Evolutionary conservation across 805 yeast genomes (phyloP).

Genomic region (Starmerella potacharoeniae): DNA sequence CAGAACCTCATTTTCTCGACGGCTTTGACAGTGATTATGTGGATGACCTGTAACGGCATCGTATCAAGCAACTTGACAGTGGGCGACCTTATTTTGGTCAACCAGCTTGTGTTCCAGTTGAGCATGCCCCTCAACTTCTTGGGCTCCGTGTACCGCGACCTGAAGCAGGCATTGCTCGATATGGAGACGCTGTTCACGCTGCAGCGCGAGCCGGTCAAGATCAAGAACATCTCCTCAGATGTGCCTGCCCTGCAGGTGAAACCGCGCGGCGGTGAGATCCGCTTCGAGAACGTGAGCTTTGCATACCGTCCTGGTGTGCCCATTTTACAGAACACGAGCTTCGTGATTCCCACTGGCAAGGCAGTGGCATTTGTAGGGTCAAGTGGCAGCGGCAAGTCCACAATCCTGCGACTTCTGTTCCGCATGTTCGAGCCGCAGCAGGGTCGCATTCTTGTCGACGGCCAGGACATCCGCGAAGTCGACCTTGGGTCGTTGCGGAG

Average conservation of each 20-base stretch:
- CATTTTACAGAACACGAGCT: conserved; percentile 67
- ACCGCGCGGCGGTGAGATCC: conserved; percentile 57
- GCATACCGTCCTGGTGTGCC: conserved; percentile 86
- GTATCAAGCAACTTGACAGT: conserved; percentile 70
- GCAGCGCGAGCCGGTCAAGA: conserved; percentile 59
- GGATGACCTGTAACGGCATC: conserved; percentile 94
- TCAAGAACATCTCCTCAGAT: conserved; percentile 43
- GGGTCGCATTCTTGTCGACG: conserved; percentile 77
- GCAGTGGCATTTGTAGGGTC: conserved; percentile 95
- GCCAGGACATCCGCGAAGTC: conserved; percentile 70
- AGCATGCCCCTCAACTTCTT: conserved; percentile 89
- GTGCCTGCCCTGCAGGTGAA: conserved; percentile 51
- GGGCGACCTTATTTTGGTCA: conserved; percentile 88
- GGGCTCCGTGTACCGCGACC: conserved; percentile 90
- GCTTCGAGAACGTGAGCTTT: conserved; percentile 82
- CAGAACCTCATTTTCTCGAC: conserved; percentile 68
- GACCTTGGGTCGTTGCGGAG: conserved; percentile 63
- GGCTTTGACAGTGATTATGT: conserved; percentile 95
- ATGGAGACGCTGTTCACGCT: conserved; percentile 90
- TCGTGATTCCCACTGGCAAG: conserved; percentile 79
- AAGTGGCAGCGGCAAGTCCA: conserved; percentile 91
- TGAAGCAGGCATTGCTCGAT: conserved; percentile 83
- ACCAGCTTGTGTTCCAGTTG: conserved; percentile 90
- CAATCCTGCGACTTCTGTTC: conserved; percentile 70
- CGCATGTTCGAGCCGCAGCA: conserved; percentile 74